phyloP scores from a whole-genome alignment of 2,329 filamentous ascomycete species.

The Talaromyces atroroseus region DNA sequence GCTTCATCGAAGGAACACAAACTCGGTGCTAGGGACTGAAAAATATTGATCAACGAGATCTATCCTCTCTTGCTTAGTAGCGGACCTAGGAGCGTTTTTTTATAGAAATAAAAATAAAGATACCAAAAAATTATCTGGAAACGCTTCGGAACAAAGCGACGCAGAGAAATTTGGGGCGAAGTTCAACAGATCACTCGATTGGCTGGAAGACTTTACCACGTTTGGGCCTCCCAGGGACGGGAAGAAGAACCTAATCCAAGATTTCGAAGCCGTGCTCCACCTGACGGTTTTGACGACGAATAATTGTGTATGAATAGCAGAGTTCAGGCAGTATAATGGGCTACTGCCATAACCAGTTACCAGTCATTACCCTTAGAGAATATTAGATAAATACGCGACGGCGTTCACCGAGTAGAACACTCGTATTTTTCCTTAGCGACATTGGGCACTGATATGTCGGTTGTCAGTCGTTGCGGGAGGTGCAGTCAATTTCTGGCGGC shows the following conservation, averaged over 20 bases:
- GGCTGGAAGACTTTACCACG: conserved; percentile 1
- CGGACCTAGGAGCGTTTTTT: not conserved
- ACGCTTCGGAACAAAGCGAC: not conserved
- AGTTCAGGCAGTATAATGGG: too few species aligned
- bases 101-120: not conserved
- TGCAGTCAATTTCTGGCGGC: not conserved
- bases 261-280: not conserved
- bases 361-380: too few species aligned
- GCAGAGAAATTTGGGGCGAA: not conserved
- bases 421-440: not conserved
- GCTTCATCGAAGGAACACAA: too few species aligned
- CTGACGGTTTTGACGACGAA: too few species aligned
- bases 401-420: not conserved
- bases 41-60: not conserved
- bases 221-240: not conserved
- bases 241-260: not conserved
- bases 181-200: not conserved
- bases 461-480: not conserved
- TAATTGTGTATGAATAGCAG: too few species aligned
- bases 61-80: not conserved
- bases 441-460: not conserved
- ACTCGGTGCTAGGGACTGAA: too few species aligned
- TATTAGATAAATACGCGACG: too few species aligned
- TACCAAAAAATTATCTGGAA: not conserved
- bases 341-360: too few species aligned